Percentiles rank a stretch among this genome's conserved stretches.
Conservation (phyloP, 2,329 filamentous ascomycete species). For the Neoarthrinium moseri region DNA sequence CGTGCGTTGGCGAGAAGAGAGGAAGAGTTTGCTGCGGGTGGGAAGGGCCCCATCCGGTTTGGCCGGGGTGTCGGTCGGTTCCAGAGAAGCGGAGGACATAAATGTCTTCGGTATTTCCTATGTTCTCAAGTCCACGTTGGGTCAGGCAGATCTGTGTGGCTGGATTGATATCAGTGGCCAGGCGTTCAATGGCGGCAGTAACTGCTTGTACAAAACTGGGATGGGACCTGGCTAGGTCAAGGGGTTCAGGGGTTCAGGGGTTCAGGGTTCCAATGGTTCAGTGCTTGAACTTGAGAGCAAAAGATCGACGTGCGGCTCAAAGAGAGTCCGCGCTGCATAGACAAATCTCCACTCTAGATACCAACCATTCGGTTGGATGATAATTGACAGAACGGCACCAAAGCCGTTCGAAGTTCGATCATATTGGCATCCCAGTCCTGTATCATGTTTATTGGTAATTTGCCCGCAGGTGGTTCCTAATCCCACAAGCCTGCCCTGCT, state of each 20-base stretch:
- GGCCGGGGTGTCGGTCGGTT: neutral
- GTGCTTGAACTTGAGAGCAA: slow-evolving; percentile 14
- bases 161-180: neutral
- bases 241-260: slow-evolving; percentile 19
- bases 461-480: no score
- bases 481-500: neutral
- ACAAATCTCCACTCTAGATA: slow-evolving; percentile 52
- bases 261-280: no score
- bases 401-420: no score
- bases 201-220: slow-evolving; percentile 6
- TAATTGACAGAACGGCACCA: no score
- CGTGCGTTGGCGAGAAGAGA: slow-evolving; percentile 15
- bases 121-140: slow-evolving; percentile 1
- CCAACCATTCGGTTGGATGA: no score
- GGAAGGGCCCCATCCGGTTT: neutral
- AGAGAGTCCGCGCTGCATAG: slow-evolving; percentile 33
- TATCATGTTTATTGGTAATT: no score
- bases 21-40: slow-evolving; percentile 4
- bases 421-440: no score
- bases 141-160: neutral
- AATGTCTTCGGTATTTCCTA: slow-evolving; percentile 4
- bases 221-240: slow-evolving; percentile 1
- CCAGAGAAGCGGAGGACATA: slow-evolving; percentile 5
- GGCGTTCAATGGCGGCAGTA: slow-evolving; percentile 6
- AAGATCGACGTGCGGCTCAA: slow-evolving; percentile 18